Evolutionary conservation across 2,329 filamentous ascomycete species (phyloP), one percentile per base, ranked within the genome.

Genomic region (Ascomycota sp.): DNA sequence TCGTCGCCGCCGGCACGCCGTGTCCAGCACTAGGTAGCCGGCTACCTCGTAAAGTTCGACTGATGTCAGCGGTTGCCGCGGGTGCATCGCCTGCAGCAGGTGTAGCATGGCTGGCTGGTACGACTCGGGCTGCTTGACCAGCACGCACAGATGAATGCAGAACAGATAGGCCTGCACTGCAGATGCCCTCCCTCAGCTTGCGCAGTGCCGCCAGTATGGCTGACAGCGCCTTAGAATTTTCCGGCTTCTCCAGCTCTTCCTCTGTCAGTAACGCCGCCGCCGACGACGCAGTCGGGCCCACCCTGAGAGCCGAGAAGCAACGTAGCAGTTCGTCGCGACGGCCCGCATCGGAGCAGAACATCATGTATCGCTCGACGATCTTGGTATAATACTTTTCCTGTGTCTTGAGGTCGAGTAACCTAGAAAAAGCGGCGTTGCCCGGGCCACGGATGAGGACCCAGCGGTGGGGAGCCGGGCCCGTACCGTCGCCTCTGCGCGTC

Each of bases 101-200:
- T 92, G 72, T 24, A 78, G 65, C 15, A 95, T 68, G 1, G 86
- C 82, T 0, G 86, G 82, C 38, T 86, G 76, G 50, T 95, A 98
- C 2, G 83, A 83, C 40, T 92, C 81, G 40, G 76, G 78, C 41
- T 91, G 75, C 38, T 74, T 71, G 33, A 77, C 71, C 22, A 93
- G 66, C 36, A 98, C 75, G 17, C 79, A 74, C 19, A 85, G 63
- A 32, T 85, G 76, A 42, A 92, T 80, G 43, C 80, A 82, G 59
- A 95, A 95, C 36, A 92, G 71, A 53, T 95, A 93, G 11, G 75
- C 80, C 40, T 83, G 74, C n/a, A 78, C 71, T 1, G 86, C 75
- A 51, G 28, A 95, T 75, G 17, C 76, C 85, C 57, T 98, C 89
- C 33, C 89, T 73, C 21, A 98, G 68, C 50, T 94, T 95, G 36